Conservation (phyloP, 225 moss, liverwort and hornwort species). For the Physcomitrium patens region DNA sequence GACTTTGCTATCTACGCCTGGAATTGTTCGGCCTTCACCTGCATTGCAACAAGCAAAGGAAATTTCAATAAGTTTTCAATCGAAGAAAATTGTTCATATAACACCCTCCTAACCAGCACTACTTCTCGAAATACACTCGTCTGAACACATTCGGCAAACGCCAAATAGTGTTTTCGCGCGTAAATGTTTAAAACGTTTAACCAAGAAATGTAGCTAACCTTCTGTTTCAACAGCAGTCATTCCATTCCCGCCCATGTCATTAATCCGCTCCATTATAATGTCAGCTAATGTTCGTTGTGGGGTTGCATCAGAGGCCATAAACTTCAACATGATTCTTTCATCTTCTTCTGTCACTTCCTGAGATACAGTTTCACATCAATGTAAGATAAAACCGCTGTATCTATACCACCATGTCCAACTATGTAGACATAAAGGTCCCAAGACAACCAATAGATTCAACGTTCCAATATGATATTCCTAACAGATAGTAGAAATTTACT, state of each 20-base stretch:
- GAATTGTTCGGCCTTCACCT: constrained; percentile 73
- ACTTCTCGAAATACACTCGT: not conserved
- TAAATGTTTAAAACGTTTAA: not conserved
- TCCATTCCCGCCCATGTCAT: constrained; percentile 67
- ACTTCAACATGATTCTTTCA: constrained; percentile 79
- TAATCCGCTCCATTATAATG: constrained; percentile 94
- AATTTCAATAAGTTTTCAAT: not conserved
- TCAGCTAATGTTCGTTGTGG: constrained; percentile 86
- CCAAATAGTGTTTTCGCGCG: not conserved
- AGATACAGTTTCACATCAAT: constrained; percentile 9
- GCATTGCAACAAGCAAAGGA: constrained; percentile 30
- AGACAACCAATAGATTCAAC: not conserved
- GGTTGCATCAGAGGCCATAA: constrained; percentile 77
- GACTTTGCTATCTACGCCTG: constrained; percentile 81
- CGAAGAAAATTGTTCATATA: not conserved
- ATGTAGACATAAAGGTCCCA: too few species aligned
- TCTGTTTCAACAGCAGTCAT: constrained; percentile 45
- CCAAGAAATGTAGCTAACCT: constrained; percentile 29
- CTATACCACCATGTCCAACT: not conserved
- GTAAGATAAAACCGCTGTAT: not conserved
- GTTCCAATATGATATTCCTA: not conserved
- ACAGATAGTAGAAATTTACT: constrained; percentile 23
- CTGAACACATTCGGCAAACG: not conserved
- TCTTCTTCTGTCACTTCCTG: constrained; percentile 96
- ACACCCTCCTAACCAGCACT: not conserved